Evolutionary conservation across 352 stramenopile genomes (phyloP).

Genomic region (Phytophthora multivora): DNA sequence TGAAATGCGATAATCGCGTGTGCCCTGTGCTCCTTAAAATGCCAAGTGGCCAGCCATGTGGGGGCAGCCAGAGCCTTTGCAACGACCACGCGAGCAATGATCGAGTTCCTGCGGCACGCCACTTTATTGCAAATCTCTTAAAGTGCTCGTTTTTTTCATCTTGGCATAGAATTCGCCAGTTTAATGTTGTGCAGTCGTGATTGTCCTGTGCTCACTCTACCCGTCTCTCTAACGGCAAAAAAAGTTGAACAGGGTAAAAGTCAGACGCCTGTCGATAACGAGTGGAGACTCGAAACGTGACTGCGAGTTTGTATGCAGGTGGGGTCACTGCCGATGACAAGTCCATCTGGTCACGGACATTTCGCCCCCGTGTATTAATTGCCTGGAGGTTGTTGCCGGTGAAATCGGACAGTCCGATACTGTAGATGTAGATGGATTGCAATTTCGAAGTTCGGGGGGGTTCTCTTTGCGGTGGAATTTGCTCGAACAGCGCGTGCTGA

Average conservation of each 20-base stretch:
- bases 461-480: neutral
- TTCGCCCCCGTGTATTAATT: too few species aligned
- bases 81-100: conserved; percentile 18
- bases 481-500: conserved; percentile 24
- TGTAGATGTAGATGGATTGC: too few species aligned
- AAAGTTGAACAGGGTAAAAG: conserved; percentile 27
- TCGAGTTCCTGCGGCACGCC: conserved; percentile 14
- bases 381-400: too few species aligned
- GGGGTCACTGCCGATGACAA: neutral
- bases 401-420: too few species aligned
- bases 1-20: conserved; percentile 38
- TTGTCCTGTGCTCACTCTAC: neutral
- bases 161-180: conserved; percentile 8
- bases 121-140: conserved; percentile 13
- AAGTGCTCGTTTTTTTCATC: neutral
- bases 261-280: neutral
- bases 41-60: conserved; percentile 26
- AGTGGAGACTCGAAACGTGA: neutral
- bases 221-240: conserved; percentile 26
- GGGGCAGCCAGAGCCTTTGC: conserved; percentile 1
- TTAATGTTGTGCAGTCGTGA: conserved; percentile 13
- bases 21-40: conserved; percentile 11
- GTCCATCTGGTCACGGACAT: conserved; percentile 3
- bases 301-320: neutral
- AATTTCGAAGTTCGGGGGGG: too few species aligned